These are phyloP conservation scores for Phytophthora litchii DNA, from an alignment of 352 stramenopile species.

Conservation along the genomic window DNA sequence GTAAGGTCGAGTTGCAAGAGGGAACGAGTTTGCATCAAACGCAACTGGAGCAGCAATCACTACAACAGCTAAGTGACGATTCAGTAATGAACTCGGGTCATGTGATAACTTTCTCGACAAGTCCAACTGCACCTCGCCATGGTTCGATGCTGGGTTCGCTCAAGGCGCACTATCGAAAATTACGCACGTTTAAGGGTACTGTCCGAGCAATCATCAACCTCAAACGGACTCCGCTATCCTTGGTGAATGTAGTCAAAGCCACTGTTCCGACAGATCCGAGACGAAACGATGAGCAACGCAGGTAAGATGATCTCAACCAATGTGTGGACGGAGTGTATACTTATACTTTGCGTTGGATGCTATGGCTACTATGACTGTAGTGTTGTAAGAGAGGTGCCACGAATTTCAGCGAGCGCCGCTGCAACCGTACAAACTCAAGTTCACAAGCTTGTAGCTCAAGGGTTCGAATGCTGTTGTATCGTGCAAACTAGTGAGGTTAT, in stretches of 20 bases:
- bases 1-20: constrained; percentile 21
- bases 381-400: constrained; percentile 30
- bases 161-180: constrained; percentile 70
- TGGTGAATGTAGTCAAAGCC: constrained; percentile 7
- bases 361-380: constrained; percentile 6
- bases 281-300: constrained; percentile 19
- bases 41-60: constrained; percentile 1
- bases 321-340: neutral
- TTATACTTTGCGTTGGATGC: neutral
- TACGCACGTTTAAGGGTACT: constrained; percentile 73
- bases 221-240: constrained; percentile 32
- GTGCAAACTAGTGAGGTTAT: neutral
- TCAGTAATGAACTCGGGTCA: constrained; percentile 34
- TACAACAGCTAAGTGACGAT: constrained; percentile 14
- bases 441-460: constrained; percentile 65
- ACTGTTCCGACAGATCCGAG: neutral
- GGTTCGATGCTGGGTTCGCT: constrained; percentile 61
- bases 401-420: constrained; percentile 47
- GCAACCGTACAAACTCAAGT: constrained; percentile 57
- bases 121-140: constrained; percentile 4
- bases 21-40: constrained; percentile 7
- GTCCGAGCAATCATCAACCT: constrained; percentile 72
- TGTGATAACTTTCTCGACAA: neutral
- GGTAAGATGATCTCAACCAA: constrained; percentile 5
- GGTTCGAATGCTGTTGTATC: constrained; percentile 29